Percentiles rank a stretch among this genome's conserved stretches.
Conservation (phyloP, 2,329 filamentous ascomycete species). For the Chaetomium olivaceum region DNA sequence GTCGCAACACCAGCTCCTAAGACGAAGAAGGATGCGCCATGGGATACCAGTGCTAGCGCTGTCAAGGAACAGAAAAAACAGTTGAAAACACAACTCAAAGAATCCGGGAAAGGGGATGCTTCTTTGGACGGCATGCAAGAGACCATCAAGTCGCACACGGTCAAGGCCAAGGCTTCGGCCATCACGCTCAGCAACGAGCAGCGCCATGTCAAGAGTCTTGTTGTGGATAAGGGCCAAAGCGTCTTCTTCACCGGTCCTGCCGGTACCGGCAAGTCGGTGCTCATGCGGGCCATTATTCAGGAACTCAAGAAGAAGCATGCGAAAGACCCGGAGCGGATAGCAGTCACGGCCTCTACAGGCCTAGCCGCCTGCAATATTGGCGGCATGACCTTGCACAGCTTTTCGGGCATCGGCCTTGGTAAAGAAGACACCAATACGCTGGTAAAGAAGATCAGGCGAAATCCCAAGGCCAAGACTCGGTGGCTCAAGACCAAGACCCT, state of each 20-base stretch:
- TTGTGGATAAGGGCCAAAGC: slow-evolving; percentile 77
- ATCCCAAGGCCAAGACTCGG: slow-evolving; percentile 81
- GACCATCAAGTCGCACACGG: slow-evolving; percentile 39
- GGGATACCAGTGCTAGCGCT: slow-evolving; percentile 73
- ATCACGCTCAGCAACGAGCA: slow-evolving; percentile 86
- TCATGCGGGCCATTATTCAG: slow-evolving; percentile 88
- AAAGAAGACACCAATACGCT: slow-evolving; percentile 81
- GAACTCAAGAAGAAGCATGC: slow-evolving; percentile 74
- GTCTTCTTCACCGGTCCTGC: slow-evolving; percentile 98
- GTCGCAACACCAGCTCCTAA: slow-evolving; percentile 39
- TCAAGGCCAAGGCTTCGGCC: slow-evolving; percentile 41
- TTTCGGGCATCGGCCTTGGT: slow-evolving; percentile 90
- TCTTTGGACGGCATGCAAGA: slow-evolving; percentile 51
- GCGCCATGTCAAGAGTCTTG: slow-evolving; percentile 76
- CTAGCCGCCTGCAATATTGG: slow-evolving; percentile 96
- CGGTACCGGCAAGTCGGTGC: slow-evolving; percentile 93
- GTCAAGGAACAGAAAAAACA: slow-evolving; percentile 77
- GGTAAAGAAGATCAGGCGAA: slow-evolving; percentile 86
- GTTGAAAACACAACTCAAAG: slow-evolving; percentile 64
- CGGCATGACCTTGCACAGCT: slow-evolving; percentile 93
- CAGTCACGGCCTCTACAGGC: slow-evolving; percentile 93
- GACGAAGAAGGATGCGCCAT: slow-evolving; percentile 48
- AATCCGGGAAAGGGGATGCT: slow-evolving; percentile 44
- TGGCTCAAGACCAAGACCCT: slow-evolving; percentile 89
- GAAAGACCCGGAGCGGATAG: slow-evolving; percentile 78